Evolutionary conservation across 176 grass and related monocot genomes (phyloP).

Genomic region (Oryza glumipatula): DNA sequence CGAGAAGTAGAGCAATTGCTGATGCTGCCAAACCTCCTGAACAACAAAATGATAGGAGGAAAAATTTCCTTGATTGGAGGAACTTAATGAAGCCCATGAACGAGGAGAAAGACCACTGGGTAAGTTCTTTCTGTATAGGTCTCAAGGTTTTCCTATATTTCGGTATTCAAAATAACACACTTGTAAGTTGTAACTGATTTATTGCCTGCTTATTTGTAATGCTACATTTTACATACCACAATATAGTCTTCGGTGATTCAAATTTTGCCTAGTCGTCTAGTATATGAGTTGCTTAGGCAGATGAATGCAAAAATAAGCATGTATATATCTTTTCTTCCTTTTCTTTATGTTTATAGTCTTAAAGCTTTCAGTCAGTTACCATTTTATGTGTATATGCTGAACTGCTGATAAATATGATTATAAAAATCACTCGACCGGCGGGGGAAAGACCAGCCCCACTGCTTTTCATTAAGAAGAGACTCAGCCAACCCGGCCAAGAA

Average conservation of each 20-base stretch:
- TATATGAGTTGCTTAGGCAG: constrained; percentile 27
- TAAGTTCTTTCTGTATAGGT: constrained; percentile 40
- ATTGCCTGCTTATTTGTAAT: constrained; percentile 3
- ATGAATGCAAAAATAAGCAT: not conserved
- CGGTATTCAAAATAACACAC: not conserved
- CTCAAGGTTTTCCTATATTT: not conserved
- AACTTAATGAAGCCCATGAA: constrained; percentile 87
- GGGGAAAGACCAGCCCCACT: too few relatives aligned
- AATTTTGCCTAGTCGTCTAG: not conserved
- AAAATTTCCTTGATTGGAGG: constrained; percentile 82
- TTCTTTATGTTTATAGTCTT: not conserved
- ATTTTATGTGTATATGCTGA: not conserved
- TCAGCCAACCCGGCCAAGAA: too few relatives aligned
- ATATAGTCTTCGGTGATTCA: not conserved
- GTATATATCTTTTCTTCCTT: not conserved
- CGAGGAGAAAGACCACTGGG: constrained; percentile 99
- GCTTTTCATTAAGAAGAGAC: too few relatives aligned
- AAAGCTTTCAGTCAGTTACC: not conserved
- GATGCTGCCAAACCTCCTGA: constrained; percentile 69
- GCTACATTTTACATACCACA: not conserved
- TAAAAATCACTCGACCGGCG: too few relatives aligned
- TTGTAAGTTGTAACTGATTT: constrained; percentile 7
- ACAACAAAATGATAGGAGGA: constrained; percentile 78
- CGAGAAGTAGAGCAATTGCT: constrained; percentile 57
- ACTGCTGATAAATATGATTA: too few relatives aligned